A percentile compares a stretch with the other conserved stretches of the same genome.
phyloP scores from a whole-genome alignment of 169 alveolate genomes.

The Cryptosporidium viatorum region DNA sequence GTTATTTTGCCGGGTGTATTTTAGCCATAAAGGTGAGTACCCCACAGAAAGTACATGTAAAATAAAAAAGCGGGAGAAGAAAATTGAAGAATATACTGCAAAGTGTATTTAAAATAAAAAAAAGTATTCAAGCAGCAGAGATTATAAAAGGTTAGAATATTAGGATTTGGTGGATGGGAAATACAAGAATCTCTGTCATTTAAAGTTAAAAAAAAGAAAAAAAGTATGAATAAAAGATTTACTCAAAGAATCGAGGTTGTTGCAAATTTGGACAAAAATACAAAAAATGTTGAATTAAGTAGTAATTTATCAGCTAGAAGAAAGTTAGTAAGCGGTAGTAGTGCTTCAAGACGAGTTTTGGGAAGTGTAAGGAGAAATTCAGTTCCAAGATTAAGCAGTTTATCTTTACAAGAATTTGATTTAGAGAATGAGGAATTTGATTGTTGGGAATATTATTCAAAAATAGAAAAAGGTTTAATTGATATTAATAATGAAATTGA shows the following conservation, averaged over 20 bases:
- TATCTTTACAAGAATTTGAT: constrained; percentile 50
- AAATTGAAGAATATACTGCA: neutral
- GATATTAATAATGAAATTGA: neutral
- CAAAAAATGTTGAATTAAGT: neutral
- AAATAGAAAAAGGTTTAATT: constrained; percentile 18
- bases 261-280: constrained; percentile 6
- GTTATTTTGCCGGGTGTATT: constrained; percentile 23
- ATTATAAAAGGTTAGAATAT: neutral
- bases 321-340: neutral
- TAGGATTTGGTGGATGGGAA: neutral
- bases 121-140: neutral
- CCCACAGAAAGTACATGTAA: constrained; percentile 63
- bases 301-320: constrained; percentile 38
- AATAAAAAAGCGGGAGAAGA: neutral
- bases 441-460: constrained; percentile 50
- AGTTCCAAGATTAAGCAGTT: neutral
- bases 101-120: neutral
- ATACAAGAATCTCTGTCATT: neutral
- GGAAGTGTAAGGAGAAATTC: constrained; percentile 42
- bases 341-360: constrained; percentile 17
- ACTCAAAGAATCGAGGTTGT: constrained; percentile 13
- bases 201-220: neutral
- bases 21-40: constrained; percentile 23
- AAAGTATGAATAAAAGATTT: constrained; percentile 42
- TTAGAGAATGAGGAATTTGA: constrained; percentile 16